phyloP scores from a whole-genome alignment of 106 monocot genomes.

The Amphibolis antarctica region DNA sequence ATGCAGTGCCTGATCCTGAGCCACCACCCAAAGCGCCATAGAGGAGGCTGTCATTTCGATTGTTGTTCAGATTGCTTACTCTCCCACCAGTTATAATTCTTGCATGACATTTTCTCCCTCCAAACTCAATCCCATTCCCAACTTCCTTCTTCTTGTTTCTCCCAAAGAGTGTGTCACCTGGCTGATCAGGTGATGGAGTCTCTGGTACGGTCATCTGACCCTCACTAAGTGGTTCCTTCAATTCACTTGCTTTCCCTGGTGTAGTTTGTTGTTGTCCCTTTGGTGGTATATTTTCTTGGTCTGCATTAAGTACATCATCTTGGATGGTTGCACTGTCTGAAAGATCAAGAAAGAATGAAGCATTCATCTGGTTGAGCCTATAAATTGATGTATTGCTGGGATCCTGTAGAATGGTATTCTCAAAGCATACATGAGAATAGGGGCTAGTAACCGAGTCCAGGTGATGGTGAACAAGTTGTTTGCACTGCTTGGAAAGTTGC shows the following conservation, averaged over 20 bases:
- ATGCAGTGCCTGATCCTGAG: conserved; percentile 59
- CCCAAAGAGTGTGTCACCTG: conserved; percentile 36
- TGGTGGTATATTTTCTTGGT: conserved; percentile 81
- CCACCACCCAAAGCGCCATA: conserved; percentile 32
- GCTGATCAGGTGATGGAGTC: conserved; percentile 92
- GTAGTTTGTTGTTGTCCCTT: conserved; percentile 54
- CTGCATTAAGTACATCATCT: conserved; percentile 17
- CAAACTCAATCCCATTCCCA: conserved; percentile 40
- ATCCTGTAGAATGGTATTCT: conserved; percentile 18
- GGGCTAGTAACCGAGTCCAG: conserved; percentile 91
- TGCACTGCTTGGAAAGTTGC: conserved; percentile 87
- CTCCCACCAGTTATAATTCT: conserved; percentile 33
- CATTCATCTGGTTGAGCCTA: conserved; percentile 28
- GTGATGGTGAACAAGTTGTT: conserved; percentile 82
- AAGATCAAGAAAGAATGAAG: conserved; percentile 48
- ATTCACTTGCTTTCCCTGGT: conserved; percentile 52
- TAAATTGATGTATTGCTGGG: conserved; percentile 20
- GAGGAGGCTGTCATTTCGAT: conserved; percentile 27
- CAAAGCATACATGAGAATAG: conserved; percentile 76
- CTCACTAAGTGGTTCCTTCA: conserved; percentile 51
- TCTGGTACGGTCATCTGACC: conserved; percentile 92
- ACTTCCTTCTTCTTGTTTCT: conserved; percentile 53
- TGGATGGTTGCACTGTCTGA: conserved; percentile 27
- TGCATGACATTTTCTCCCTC: conserved; percentile 71
- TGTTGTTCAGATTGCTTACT: conserved; percentile 26